phyloP scores from a whole-genome alignment of 495 filamentous ascomycete species.

The Penicillium crystallinum region DNA sequence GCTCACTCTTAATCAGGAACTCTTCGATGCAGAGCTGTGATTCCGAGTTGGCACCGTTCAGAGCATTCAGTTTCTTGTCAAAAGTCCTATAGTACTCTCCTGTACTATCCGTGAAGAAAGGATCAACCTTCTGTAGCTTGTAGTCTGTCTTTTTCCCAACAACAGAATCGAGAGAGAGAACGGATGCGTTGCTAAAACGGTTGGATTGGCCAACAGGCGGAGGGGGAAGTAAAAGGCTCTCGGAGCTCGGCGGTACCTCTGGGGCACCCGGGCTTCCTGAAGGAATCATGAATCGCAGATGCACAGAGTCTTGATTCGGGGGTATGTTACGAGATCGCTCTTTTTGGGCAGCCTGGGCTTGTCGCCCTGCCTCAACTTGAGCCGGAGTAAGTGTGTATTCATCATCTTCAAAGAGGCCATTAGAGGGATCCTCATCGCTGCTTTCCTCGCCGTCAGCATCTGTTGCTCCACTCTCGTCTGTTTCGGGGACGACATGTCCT shows the following conservation, averaged over 20 bases:
- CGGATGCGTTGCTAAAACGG: conserved; percentile 40
- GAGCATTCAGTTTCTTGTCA: conserved; percentile 51
- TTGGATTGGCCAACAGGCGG: conserved; percentile 27
- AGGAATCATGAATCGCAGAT: conserved; percentile 10
- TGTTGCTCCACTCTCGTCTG: conserved; percentile 24
- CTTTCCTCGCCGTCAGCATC: conserved; percentile 33
- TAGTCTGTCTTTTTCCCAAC: conserved; percentile 58
- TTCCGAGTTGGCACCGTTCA: conserved; percentile 54
- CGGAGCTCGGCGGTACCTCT: conserved; percentile 30
- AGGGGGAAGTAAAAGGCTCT: conserved; percentile 31
- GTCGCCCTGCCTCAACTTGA: conserved; percentile 35
- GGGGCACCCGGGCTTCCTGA: conserved; percentile 10
- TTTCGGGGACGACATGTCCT: background rate
- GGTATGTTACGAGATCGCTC: background rate
- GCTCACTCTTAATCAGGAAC: conserved; percentile 61
- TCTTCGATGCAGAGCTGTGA: conserved; percentile 61
- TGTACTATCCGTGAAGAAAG: conserved; percentile 63
- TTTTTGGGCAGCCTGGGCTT: conserved; percentile 22
- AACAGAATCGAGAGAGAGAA: conserved; percentile 51
- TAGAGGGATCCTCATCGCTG: conserved; percentile 38
- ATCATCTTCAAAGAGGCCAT: conserved; percentile 39
- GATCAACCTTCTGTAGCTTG: conserved; percentile 64
- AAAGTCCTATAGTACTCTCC: conserved; percentile 58
- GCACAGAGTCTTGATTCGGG: conserved; percentile 28
- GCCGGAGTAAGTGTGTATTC: conserved; percentile 41